Conservation (phyloP, 345 rosid genomes). For the Eutrema heterophyllum region DNA sequence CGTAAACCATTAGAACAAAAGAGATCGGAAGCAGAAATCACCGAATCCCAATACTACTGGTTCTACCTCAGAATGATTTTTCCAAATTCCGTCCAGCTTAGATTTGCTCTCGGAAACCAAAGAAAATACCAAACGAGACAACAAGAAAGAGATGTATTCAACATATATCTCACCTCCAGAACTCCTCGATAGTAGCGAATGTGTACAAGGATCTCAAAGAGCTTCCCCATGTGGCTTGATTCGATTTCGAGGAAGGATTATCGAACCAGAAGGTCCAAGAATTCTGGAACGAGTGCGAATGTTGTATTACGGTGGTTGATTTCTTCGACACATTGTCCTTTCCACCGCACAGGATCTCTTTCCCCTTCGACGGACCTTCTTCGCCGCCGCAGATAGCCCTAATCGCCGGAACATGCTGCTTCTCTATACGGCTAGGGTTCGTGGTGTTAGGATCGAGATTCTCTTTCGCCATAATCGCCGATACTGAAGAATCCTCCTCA, state of each 20-base stretch:
- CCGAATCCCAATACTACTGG: background rate
- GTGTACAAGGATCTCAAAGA: constrained; percentile 69
- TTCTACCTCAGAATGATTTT: background rate
- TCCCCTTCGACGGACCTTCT: constrained; percentile 45
- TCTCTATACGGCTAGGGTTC: constrained; percentile 8
- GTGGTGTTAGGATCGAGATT: constrained; percentile 25
- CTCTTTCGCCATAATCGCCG: constrained; percentile 15
- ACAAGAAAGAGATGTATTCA: background rate
- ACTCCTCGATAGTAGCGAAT: constrained; percentile 64
- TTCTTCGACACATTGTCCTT: constrained; percentile 7
- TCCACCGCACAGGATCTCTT: constrained; percentile 35
- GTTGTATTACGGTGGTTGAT: constrained; percentile 12
- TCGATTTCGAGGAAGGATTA: constrained; percentile 49
- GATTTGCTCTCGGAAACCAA: background rate
- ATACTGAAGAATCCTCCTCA: constrained; percentile 4
- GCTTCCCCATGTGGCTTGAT: constrained; percentile 66
- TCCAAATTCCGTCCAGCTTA: background rate
- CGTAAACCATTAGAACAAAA: background rate
- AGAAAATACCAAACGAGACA: background rate
- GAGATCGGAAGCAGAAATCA: background rate
- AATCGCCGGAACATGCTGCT: constrained; percentile 12
- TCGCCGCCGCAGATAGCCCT: constrained; percentile 17
- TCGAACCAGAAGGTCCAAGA: constrained; percentile 95
- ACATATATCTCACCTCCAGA: constrained; percentile 59
- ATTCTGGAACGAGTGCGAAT: constrained; percentile 59